Evolutionary conservation across 495 filamentous ascomycete species (phyloP), one percentile per base, ranked within the genome.

Genomic region (Gamarada debralockiae): DNA sequence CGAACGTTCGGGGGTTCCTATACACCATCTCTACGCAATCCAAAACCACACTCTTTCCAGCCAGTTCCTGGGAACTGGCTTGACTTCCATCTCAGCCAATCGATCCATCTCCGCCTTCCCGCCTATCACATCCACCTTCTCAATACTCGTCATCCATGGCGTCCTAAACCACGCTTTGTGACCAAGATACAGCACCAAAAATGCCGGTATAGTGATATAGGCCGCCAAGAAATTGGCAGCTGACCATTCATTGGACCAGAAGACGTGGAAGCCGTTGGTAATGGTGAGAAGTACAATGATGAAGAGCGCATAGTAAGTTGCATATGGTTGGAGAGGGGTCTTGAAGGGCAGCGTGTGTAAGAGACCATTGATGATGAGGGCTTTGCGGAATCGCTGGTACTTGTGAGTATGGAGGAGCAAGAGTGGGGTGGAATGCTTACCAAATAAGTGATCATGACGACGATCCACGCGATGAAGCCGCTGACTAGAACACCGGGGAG

Each of bases 21-120:
- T n/a, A n/a, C n/a, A n/a, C n/a, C n/a, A n/a, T n/a, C n/a, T n/a
- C n/a, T n/a, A n/a, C n/a, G 52, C 52, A 38, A 55, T 14, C 52
- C 52, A 55, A 27, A 55, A 55, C 52, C 52, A 55, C 1, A 29
- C 22, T 17, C 31, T 48, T 20, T 55, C 39, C 15, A 41, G 13
- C 42, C 18, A 48, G 22, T 55, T 55, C 31, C 36, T 55, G 13
- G 52, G 43, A 14, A 39, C 34, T 20, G 39, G 25, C 2, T 15
- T 18, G 3, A 25, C 34, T 21, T 48, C 42, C 43, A 48, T 25
- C 34, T 39, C 52, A 24, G 42, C 52, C 36, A 74, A 63, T 1
- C 66, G 67, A 67, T 85, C 82, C 29, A 85, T 60, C 52, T 79
- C 81, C 9, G 69, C 72, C 67, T 85, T 85, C 9, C 81, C 81